Conservation (phyloP, 257 asterid species). For the Solanum sejunctum region DNA sequence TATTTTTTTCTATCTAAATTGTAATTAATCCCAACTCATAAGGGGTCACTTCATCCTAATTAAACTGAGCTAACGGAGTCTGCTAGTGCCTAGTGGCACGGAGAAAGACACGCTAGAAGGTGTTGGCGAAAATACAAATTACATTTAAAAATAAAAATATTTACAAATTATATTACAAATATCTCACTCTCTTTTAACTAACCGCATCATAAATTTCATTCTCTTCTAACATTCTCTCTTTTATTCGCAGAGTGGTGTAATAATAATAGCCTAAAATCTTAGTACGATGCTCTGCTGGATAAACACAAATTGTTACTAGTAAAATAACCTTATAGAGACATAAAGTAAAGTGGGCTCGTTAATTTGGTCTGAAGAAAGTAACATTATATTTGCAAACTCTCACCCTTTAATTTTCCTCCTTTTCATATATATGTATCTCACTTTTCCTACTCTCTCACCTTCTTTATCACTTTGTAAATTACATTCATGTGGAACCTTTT, state of each 20-base stretch:
- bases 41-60: too few species aligned
- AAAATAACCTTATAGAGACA: background rate
- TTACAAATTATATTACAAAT: too few species aligned
- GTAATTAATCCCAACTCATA: too few species aligned
- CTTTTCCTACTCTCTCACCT: constrained; percentile 7
- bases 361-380: background rate
- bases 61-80: too few species aligned
- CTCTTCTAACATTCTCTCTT: too few species aligned
- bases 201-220: too few species aligned
- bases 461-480: background rate
- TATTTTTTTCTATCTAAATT: too few species aligned
- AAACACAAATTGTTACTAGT: background rate
- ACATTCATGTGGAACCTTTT: background rate
- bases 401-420: background rate
- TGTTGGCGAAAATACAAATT: too few species aligned
- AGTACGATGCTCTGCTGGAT: background rate
- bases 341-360: background rate
- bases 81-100: too few species aligned
- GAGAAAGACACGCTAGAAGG: too few species aligned
- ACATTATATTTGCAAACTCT: background rate
- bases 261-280: background rate
- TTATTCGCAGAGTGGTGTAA: background rate
- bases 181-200: too few species aligned
- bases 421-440: background rate
- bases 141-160: too few species aligned